phyloP scores from a whole-genome alignment of 106 monocot genomes.

The Agapanthus africanus region DNA sequence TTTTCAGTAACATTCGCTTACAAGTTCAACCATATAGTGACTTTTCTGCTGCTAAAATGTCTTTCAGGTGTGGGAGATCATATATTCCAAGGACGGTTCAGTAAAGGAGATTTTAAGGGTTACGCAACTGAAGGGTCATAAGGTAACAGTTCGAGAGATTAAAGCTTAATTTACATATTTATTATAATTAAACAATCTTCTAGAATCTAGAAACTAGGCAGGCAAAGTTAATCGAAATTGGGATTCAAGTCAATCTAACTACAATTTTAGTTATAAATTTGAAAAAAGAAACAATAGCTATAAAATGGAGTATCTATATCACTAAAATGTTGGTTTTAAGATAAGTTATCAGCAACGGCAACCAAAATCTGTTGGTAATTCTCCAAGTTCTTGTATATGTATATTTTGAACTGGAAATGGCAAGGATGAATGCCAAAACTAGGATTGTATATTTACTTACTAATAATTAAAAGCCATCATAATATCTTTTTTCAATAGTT shows the following conservation, averaged over 20 bases:
- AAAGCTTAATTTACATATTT: no score
- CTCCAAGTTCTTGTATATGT: background rate
- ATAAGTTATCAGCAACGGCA: background rate
- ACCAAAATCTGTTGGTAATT: background rate
- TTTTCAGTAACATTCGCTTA: background rate
- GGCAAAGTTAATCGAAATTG: no score
- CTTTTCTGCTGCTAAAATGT: background rate
- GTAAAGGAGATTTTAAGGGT: conserved; percentile 92
- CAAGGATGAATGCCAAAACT: background rate
- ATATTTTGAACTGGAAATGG: background rate
- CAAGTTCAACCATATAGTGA: no score
- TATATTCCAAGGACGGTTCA: conserved; percentile 90
- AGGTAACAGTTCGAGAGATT: no score
- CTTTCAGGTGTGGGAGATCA: conserved; percentile 89
- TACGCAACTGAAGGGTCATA: conserved; percentile 97
- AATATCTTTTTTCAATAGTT: no score
- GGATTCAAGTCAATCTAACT: no score
- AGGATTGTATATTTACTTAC: background rate
- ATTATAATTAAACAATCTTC: no score
- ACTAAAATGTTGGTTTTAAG: background rate
- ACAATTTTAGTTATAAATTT: background rate
- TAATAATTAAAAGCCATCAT: no score
- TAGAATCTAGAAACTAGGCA: no score
- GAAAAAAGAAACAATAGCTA: background rate
- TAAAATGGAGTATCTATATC: background rate